These are phyloP conservation scores for Podila epicladia DNA, from an alignment of 192 early-diverging fungal genomes.

Conservation along the genomic window DNA sequence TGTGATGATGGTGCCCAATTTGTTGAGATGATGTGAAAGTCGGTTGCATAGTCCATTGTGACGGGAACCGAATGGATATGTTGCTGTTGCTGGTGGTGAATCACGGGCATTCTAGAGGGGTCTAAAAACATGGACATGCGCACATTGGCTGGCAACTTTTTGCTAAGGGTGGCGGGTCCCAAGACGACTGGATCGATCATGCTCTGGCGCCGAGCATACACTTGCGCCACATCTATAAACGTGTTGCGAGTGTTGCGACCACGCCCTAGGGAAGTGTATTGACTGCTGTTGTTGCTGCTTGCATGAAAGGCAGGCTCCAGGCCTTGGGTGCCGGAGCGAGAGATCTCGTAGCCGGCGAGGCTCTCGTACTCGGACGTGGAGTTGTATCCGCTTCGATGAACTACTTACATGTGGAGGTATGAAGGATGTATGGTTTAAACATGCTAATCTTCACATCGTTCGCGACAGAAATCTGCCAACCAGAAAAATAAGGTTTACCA, in stretches of 20 bases:
- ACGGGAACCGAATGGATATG: background rate
- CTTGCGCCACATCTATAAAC: slow-evolving; percentile 21
- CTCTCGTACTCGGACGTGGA: background rate
- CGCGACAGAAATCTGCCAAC: too few species aligned
- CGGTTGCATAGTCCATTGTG: background rate
- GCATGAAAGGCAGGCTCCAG: background rate
- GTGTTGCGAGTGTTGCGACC: slow-evolving; percentile 7
- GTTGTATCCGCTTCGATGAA: background rate
- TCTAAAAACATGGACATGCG: slow-evolving; percentile 1
- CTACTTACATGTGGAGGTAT: too few species aligned
- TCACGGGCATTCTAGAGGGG: background rate
- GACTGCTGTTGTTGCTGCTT: background rate
- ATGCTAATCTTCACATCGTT: too few species aligned
- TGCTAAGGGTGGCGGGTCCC: background rate
- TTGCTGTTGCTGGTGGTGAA: background rate
- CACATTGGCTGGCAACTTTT: background rate
- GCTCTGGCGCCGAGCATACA: slow-evolving; percentile 19
- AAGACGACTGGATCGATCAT: background rate
- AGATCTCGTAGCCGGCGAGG: background rate
- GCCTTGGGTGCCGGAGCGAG: background rate
- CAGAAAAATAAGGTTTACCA: background rate
- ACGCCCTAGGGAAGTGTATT: background rate
- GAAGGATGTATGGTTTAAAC: too few species aligned
- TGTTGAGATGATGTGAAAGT: background rate
- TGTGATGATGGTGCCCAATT: background rate